phyloP scores from a whole-genome alignment of 2,329 filamentous ascomycete species.

The Alternaria triticimaculans region DNA sequence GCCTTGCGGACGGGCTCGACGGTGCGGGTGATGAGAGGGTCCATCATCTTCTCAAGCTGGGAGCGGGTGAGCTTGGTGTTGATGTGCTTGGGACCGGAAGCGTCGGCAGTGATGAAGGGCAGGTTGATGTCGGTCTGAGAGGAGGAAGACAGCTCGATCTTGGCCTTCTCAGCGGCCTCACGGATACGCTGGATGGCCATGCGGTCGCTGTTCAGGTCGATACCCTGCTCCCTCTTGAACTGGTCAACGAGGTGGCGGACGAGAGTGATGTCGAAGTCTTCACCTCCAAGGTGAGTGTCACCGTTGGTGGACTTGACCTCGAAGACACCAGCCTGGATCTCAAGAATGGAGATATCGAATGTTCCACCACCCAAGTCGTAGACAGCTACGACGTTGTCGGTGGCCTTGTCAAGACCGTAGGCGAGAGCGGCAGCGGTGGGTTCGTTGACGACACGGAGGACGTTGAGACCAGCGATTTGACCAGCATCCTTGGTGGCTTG shows the following conservation, averaged over 20 bases:
- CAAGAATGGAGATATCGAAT: slow-evolving; percentile 97
- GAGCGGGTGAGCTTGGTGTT: slow-evolving; percentile 92
- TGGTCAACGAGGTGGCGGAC: slow-evolving; percentile 92
- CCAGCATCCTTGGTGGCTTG: slow-evolving; percentile 98
- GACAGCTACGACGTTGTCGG: slow-evolving; percentile 87
- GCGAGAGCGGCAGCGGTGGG: slow-evolving; percentile 94
- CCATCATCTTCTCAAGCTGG: slow-evolving; percentile 92
- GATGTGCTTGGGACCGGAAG: slow-evolving; percentile 97
- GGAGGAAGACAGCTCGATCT: slow-evolving; percentile 97
- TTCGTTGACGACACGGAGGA: slow-evolving; percentile 97
- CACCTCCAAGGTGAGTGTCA: slow-evolving; percentile 97
- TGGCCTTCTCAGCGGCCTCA: slow-evolving; percentile 98
- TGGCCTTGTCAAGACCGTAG: slow-evolving; percentile 95
- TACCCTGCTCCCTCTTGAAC: slow-evolving; percentile 94
- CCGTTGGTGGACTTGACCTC: slow-evolving; percentile 99
- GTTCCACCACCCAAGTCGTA: slow-evolving; percentile 99
- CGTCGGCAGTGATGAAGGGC: slow-evolving; percentile 96
- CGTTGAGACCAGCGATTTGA: slow-evolving; percentile 94
- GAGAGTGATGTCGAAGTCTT: slow-evolving; percentile 95
- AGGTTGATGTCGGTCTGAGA: slow-evolving; percentile 97
- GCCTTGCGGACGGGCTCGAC: slow-evolving; percentile 95
- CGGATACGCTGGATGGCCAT: slow-evolving; percentile 99
- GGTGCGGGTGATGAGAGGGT: slow-evolving; percentile 84
- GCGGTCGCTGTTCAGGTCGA: slow-evolving; percentile 89
- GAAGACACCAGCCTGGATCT: slow-evolving; percentile 97